Conservation (phyloP, 2,329 filamentous ascomycete genomes). For the Fusarium nelsonii region DNA sequence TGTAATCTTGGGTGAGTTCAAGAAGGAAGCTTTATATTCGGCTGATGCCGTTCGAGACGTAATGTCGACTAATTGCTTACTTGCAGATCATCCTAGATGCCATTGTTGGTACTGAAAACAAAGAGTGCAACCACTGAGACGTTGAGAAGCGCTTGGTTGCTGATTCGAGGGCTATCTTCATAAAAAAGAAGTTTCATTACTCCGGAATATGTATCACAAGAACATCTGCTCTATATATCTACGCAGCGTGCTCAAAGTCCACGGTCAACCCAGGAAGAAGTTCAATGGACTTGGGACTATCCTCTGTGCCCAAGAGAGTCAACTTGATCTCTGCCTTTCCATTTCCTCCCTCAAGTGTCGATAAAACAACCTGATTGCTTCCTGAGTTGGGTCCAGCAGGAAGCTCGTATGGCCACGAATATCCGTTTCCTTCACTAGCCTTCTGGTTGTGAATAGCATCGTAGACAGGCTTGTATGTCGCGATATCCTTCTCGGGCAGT, state of each 20-base stretch:
- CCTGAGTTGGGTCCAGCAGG: slow-evolving; percentile 34
- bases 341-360: slow-evolving; percentile 3
- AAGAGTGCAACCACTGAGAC: no score
- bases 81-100: background rate
- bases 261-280: slow-evolving; percentile 43
- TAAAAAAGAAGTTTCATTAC: no score
- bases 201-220: no score
- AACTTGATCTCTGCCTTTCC: slow-evolving; percentile 36
- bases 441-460: slow-evolving; percentile 46
- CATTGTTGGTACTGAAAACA: no score
- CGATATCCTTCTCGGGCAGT: slow-evolving; percentile 44
- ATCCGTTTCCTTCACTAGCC: background rate
- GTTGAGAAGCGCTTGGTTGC: background rate
- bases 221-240: background rate
- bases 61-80: background rate
- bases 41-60: no score
- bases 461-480: slow-evolving; percentile 43
- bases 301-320: slow-evolving; percentile 40
- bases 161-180: no score
- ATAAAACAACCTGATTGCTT: slow-evolving; percentile 29
- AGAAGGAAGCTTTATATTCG: background rate
- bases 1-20: background rate
- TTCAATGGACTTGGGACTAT: slow-evolving; percentile 42
- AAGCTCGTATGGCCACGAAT: slow-evolving; percentile 39
- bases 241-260: slow-evolving; percentile 33